Base-by-base conservation (phyloP, 75 land plant species). In the Pinus taeda region DNA sequence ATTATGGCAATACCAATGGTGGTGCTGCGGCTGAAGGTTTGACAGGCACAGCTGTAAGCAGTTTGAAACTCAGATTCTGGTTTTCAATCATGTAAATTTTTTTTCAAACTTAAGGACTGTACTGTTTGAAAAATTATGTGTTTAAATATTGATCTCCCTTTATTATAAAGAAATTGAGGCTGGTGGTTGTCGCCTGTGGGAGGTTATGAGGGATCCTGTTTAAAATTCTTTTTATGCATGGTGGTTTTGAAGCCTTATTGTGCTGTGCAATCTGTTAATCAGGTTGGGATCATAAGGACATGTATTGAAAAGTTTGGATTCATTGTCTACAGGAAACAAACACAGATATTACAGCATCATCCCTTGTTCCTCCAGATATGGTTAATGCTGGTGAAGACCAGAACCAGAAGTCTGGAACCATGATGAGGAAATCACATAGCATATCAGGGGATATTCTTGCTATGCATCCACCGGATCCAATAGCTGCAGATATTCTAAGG, bases 401-500 rank as follows among this genome's bases (percentile, higher is more conserved):
- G 73, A 81, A 76, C 20, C 30, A 80, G 36, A 77, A 86, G 24
- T 21, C 87, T 76, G 82, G 88, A 71, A 33, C 91, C 57, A 88
- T 77, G 75, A 91, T 95, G 88, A 87, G 90, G 14, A 85, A 93
- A 59, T 86, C 98, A 1, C 88, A 90, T 64, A 94, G 98, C 77
- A 88, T 92, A 30, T 90, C 99, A 62, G 99, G 98, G 70, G 98
- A 97, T 56, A 81, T 96, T 24, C 97, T 94, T 83, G 93, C 94
- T 77, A 90, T 95, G 71, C 97, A 88, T 63, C 49, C 53, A 36
- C 93, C 98, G 60, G 99, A 97, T 81, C 99, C 99, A 33, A 84
- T 97, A 59, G 95, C 95, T 60, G 99, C 99, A 69, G 99, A 97
- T 88, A 97, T 97, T 76, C 85, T 97, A 29, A 89, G 99, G 77